Evolutionary conservation across 805 yeast genomes (phyloP), one percentile per base, ranked within the genome.

Genomic region (Kazachstania bromeliacearum): DNA sequence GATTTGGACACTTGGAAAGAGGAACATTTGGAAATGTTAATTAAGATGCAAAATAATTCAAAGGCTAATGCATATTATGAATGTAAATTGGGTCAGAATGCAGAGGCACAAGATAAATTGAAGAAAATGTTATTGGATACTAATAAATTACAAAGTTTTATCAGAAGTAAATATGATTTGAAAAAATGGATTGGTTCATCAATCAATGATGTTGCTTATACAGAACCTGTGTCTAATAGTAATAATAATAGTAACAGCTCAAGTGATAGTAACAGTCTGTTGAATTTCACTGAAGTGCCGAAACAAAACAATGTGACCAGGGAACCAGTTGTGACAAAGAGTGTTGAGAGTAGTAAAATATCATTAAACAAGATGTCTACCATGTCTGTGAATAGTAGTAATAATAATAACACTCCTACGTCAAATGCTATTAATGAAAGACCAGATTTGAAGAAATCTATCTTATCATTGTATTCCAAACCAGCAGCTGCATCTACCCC

Each of bases 1-100:
- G 97, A 92, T 62, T 68, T 89, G 51, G 97, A 89, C 56, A 81
- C 94, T 1, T 89, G 98, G 98, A 83, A 92, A 5, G 95, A 87
- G 48, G 95, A 83, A 51, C 96, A 92, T 57, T 74, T 85, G 21
- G 77, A 71, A 41, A 75, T 74, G 43, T 77, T 92, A 81, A 77
- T 85, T 21, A 65, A 72, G 47, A 84, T 95, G 94, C 95, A 95
- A 2, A 89, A 89, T 54, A 70, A 63, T 29, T 68, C 71, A 55
- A 39, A 33, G 27, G 92, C 94, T 19, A 92, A 92, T 56, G 44
- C 47, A 5, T 82, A 69, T 57, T 92, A 96, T 94, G 98, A 92
- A 59, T 71, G 76, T 26, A 75, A 74, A 48, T 67, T 88, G 42
- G 23, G 28, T 12, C 18, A 28, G 19, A 36, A 36, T 25, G 40